Percentiles rank a stretch among this genome's conserved stretches.
phyloP scores from a whole-genome alignment of 1,284 basidiomycete species.

The Thelephora terrestris region DNA sequence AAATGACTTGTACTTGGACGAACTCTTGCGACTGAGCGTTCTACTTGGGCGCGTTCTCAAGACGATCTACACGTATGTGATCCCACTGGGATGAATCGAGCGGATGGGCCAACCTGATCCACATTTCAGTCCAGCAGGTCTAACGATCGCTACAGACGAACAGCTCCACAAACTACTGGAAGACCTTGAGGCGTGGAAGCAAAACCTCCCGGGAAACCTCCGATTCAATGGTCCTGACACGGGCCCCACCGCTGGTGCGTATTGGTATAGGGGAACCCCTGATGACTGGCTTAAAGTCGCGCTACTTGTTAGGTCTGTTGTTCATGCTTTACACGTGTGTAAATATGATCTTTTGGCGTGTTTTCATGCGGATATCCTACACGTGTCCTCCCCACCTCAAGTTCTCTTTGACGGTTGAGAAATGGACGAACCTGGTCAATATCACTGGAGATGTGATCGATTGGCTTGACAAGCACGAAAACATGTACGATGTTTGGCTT shows the following conservation, averaged over 20 bases:
- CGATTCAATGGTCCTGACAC: slow-evolving; percentile 64
- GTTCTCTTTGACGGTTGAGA: slow-evolving; percentile 70
- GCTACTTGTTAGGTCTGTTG: slow-evolving; percentile 52
- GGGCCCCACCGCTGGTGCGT: slow-evolving; percentile 51
- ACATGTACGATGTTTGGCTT: slow-evolving; percentile 79
- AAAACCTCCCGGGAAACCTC: slow-evolving; percentile 63
- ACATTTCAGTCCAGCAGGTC: slow-evolving; percentile 64
- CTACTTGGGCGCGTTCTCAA: slow-evolving; percentile 83
- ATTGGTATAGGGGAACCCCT: slow-evolving; percentile 7
- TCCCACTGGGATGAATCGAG: neutral
- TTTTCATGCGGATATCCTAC: slow-evolving; percentile 93
- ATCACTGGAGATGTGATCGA: slow-evolving; percentile 77
- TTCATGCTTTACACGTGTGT: slow-evolving; percentile 83
- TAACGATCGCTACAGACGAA: slow-evolving; percentile 74
- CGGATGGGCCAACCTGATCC: neutral
- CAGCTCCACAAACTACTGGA: slow-evolving; percentile 57
- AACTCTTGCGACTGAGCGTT: slow-evolving; percentile 81
- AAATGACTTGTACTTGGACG: slow-evolving; percentile 69
- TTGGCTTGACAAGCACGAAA: slow-evolving; percentile 81
- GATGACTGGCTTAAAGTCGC: slow-evolving; percentile 1
- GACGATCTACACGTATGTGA: slow-evolving; percentile 72
- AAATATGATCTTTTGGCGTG: slow-evolving; percentile 85
- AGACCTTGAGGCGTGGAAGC: slow-evolving; percentile 75
- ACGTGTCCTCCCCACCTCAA: slow-evolving; percentile 77
- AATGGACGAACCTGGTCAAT: slow-evolving; percentile 67